Evolutionary conservation across 176 grass and related monocot species (phyloP).

Genomic region (Avena sativa): DNA sequence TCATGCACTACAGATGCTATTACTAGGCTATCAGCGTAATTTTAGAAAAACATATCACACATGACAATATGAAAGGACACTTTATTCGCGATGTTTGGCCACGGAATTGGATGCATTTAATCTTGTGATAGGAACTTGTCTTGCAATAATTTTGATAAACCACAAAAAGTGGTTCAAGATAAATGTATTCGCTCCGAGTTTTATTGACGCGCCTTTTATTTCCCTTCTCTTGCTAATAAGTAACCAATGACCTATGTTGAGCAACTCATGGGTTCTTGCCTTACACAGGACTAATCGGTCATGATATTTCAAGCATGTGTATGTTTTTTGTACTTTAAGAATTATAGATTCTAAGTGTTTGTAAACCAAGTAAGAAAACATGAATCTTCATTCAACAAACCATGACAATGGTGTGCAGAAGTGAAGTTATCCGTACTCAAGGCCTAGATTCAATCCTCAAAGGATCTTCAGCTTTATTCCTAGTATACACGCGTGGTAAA

Average conservation of each 20-base stretch:
- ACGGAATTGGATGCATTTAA: neutral
- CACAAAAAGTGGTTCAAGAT: neutral
- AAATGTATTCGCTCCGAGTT: neutral
- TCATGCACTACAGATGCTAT: too few species aligned
- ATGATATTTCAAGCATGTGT: neutral
- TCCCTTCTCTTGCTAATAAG: neutral
- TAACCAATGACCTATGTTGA: neutral
- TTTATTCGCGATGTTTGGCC: neutral
- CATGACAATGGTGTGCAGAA: neutral
- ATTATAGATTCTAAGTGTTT: too few species aligned
- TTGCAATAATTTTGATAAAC: neutral
- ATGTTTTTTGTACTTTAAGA: too few species aligned
- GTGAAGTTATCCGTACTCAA: neutral
- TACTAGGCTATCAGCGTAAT: too few species aligned
- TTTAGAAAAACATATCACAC: neutral
- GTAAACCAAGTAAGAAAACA: neutral
- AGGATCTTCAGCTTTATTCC: neutral
- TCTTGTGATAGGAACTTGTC: neutral
- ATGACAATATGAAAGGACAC: too few species aligned
- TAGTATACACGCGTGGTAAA: too few species aligned
- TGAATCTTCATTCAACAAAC: neutral
- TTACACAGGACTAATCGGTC: neutral
- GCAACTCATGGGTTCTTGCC: neutral
- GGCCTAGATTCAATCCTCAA: neutral
- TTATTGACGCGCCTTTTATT: neutral